Evolutionary conservation across 805 yeast species (phyloP).

Genomic region (Candida nonsorbophila): DNA sequence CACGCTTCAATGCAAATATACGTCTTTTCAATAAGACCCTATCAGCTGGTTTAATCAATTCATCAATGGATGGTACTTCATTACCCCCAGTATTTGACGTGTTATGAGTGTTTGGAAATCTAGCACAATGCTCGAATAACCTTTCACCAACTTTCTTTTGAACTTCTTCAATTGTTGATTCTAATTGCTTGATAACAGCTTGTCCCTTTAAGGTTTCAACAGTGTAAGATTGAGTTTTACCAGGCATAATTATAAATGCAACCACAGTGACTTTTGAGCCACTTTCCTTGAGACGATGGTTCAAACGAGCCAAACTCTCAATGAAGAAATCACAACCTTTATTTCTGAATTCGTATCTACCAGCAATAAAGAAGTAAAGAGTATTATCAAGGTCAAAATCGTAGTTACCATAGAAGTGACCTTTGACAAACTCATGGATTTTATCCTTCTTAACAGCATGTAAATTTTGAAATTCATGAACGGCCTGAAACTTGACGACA

Average conservation of each 20-base stretch:
- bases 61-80: constrained; percentile 76
- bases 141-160: constrained; percentile 83
- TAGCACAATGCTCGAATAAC: constrained; percentile 84
- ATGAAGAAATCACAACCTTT: constrained; percentile 95
- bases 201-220: constrained; percentile 95
- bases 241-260: constrained; percentile 98
- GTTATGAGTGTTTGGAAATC: constrained; percentile 44
- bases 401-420: constrained; percentile 95
- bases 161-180: constrained; percentile 81
- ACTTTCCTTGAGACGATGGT: constrained; percentile 74
- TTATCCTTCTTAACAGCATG: constrained; percentile 90
- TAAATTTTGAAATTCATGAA: constrained; percentile 95
- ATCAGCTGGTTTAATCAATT: constrained; percentile 80
- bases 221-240: constrained; percentile 87
- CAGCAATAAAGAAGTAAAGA: constrained; percentile 91
- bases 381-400: constrained; percentile 94
- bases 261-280: constrained; percentile 90
- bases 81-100: constrained; percentile 40
- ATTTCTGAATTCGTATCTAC: constrained; percentile 93
- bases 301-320: constrained; percentile 87
- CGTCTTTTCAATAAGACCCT: constrained; percentile 85
- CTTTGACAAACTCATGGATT: constrained; percentile 90
- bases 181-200: constrained; percentile 90
- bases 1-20: constrained; percentile 87
- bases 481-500: constrained; percentile 94